Evolutionary conservation across 257 asterid genomes (phyloP).

Genomic region (Cinchona pubescens): DNA sequence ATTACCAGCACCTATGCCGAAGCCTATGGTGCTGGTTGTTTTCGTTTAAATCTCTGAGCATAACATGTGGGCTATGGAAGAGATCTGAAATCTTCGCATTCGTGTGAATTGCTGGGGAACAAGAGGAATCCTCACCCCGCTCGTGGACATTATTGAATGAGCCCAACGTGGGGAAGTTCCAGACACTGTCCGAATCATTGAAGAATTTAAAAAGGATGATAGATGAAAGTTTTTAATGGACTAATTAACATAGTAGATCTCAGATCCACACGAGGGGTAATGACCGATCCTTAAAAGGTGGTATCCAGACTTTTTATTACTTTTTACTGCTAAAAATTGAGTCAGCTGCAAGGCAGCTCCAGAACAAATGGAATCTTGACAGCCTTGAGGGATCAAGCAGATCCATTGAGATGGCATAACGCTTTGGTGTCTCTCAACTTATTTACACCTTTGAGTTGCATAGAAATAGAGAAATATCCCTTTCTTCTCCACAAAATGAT

Average conservation of each 20-base stretch:
- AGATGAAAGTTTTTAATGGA: too few relatives aligned
- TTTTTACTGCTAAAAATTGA: background rate
- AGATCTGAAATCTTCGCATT: background rate
- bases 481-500: background rate
- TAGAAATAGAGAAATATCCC: background rate
- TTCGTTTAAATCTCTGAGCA: too few relatives aligned
- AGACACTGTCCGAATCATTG: background rate
- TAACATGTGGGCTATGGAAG: background rate
- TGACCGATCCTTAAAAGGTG: background rate
- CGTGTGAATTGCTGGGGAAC: slow-evolving; percentile 1
- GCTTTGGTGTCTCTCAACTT: background rate
- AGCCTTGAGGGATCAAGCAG: background rate
- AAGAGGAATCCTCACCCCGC: slow-evolving; percentile 10
- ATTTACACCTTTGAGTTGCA: background rate
- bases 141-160: background rate
- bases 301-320: background rate
- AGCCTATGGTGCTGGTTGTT: background rate
- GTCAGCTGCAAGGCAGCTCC: background rate
- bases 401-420: background rate
- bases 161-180: background rate
- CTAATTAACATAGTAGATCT: too few relatives aligned
- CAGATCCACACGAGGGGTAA: background rate
- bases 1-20: background rate
- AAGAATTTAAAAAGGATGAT: too few relatives aligned
- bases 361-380: slow-evolving; percentile 2